Conservation (phyloP, 768 basidiomycete genomes). For the Leucocoprinus sp. region DNA sequence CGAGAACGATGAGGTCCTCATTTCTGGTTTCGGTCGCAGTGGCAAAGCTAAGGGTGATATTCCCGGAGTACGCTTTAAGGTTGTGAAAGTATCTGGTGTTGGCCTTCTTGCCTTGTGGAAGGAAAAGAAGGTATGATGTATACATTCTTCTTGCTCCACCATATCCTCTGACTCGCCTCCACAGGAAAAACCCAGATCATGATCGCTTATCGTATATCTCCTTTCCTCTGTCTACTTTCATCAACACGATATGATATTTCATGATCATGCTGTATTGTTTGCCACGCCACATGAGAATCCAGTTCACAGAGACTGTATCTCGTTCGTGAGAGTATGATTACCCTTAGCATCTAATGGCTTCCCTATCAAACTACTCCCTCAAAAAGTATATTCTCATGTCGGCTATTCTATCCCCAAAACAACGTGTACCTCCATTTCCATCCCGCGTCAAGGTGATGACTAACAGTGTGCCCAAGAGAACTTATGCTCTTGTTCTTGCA, state of each 20-base stretch:
- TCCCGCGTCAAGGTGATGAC: slow-evolving; percentile 6
- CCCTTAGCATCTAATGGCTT: no score
- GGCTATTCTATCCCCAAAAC: not conserved
- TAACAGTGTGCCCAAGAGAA: not conserved
- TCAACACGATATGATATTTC: slow-evolving; percentile 3
- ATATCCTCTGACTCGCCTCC: slow-evolving; percentile 5
- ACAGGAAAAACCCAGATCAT: slow-evolving; percentile 70
- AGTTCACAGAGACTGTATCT: no score
- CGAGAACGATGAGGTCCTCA: slow-evolving; percentile 99
- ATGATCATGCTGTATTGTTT: slow-evolving; percentile 16
- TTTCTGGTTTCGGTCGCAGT: slow-evolving; percentile 99
- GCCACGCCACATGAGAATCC: slow-evolving; percentile 10
- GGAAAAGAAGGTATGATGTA: slow-evolving; percentile 83
- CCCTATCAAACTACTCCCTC: not conserved
- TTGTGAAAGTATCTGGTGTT: slow-evolving; percentile 99
- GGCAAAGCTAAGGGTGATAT: slow-evolving; percentile 99
- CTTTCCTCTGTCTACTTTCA: slow-evolving; percentile 10
- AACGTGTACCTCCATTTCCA: slow-evolving; percentile 12
- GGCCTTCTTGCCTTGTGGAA: slow-evolving; percentile 98
- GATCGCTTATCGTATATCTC: slow-evolving; percentile 17
- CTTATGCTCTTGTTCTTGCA: slow-evolving; percentile 9
- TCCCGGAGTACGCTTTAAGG: slow-evolving; percentile 99
- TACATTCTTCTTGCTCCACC: slow-evolving; percentile 12
- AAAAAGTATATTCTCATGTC: not conserved
- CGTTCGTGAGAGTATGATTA: no score